Base-by-base conservation (phyloP, 805 yeast species). In the Candida broadrunensis region DNA sequence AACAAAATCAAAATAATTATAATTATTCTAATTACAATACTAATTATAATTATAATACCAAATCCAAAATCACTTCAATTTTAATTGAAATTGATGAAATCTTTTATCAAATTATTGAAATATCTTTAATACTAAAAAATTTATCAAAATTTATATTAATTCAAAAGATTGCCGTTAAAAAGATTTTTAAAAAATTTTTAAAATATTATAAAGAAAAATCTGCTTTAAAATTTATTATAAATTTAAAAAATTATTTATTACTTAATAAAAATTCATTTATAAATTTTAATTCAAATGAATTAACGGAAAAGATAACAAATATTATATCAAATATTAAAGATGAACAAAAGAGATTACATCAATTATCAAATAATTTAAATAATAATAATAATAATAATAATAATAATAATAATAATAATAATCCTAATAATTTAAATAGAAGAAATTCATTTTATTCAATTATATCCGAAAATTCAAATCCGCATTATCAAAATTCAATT, bases 151-250 rank as follows among this genome's bases (percentile, higher is more conserved):
- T 83, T 54, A 77, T 85, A 13, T 64, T 82, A 17, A 73, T 86
- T 6, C 96, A 87, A 55, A 81, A 82, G 52, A 80, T 88, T 2
- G 95, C 81, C 5, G 70, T 85, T 36, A 72, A 82, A 46, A 87
- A 87, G 62, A 72, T 87, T 37, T 68, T 87, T 52, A 87, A 88
- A 63, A 87, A 88, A 56, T 83, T 76, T 44, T 36, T 67, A 35
- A 78, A 78, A 52, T 69, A 78, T 52, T 68, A 70, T 39, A 29
- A 29, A 29, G 32, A 29, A 14, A 18, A 29, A 8, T n/a, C 18
- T 14, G 33, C 43, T 3, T 15, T 20, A 17, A 44, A 38, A 33
- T 59, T 70, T 37, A 49, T 66, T 3, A 30, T 50, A 13, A 53
- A 55, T 13, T 45, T 70, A 30, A 69, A 65, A 40, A 50, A 55